These are phyloP conservation scores for Fremontodendron californicum DNA, from an alignment of 345 rosid genomes.

Conservation along the genomic window DNA sequence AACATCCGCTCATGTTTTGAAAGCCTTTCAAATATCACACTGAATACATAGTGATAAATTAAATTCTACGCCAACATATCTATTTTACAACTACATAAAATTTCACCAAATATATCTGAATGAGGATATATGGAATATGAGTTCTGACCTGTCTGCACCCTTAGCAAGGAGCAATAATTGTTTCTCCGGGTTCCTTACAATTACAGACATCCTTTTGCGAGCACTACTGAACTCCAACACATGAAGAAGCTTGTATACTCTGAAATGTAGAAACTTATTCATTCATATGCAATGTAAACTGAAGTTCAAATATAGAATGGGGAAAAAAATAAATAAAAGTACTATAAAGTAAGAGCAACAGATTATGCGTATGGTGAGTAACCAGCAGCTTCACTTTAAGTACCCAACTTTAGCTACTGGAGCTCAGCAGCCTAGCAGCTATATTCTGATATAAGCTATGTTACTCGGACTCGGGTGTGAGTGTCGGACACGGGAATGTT, in stretches of 20 bases:
- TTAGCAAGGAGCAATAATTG: conserved; percentile 63
- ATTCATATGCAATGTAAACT: conserved; percentile 6
- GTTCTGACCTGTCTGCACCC: conserved; percentile 86
- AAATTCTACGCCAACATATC: conserved; percentile 5
- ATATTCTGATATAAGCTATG: no score
- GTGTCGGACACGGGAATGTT: no score
- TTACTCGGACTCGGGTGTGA: no score
- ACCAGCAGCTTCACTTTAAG: not conserved
- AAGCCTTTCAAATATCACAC: conserved; percentile 78
- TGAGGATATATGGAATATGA: conserved; percentile 17
- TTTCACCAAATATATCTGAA: not conserved
- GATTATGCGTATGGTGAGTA: not conserved
- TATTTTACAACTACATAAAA: conserved; percentile 14
- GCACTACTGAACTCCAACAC: conserved; percentile 79
- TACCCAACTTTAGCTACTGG: no score
- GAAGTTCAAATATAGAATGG: not conserved
- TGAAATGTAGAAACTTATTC: conserved; percentile 26
- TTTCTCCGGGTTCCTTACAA: conserved; percentile 53
- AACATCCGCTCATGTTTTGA: conserved; percentile 39
- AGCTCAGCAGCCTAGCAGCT: no score
- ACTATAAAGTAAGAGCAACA: not conserved
- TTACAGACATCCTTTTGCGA: conserved; percentile 89
- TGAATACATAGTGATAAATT: conserved; percentile 28
- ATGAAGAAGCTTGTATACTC: conserved; percentile 68
- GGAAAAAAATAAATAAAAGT: not conserved